These are phyloP conservation scores for Pittosporum tobira DNA, from an alignment of 129 eudicot genomes.

Conservation along the genomic window DNA sequence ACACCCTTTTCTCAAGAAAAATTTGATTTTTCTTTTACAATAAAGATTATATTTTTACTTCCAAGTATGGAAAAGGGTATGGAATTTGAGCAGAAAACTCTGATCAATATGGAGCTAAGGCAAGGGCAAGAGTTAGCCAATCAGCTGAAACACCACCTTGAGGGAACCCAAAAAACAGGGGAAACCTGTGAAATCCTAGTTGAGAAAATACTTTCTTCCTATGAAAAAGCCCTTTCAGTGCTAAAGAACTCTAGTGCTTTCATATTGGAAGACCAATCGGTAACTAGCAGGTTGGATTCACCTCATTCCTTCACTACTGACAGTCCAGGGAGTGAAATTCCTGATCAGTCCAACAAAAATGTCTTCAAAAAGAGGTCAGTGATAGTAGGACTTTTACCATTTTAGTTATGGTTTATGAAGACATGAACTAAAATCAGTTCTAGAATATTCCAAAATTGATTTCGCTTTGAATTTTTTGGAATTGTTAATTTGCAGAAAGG, in stretches of 20 bases:
- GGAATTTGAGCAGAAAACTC: slow-evolving; percentile 28
- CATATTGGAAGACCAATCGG: not conserved
- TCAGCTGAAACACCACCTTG: slow-evolving; percentile 47
- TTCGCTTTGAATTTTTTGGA: slow-evolving; percentile 1
- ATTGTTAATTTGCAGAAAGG: slow-evolving; percentile 41
- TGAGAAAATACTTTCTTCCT: slow-evolving; percentile 47
- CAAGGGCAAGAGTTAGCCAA: slow-evolving; percentile 54
- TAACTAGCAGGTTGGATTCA: not conserved
- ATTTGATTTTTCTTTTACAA: slow-evolving; percentile 1
- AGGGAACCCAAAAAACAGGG: slow-evolving; percentile 20
- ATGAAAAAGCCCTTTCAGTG: slow-evolving; percentile 45
- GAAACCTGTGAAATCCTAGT: slow-evolving; percentile 38
- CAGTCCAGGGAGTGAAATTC: slow-evolving; percentile 21
- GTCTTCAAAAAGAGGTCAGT: slow-evolving; percentile 49
- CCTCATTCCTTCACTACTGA: slow-evolving; percentile 12
- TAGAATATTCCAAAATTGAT: too few species aligned
- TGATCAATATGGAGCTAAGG: slow-evolving; percentile 44
- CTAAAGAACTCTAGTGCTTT: slow-evolving; percentile 22
- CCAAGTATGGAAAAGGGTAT: slow-evolving; percentile 14
- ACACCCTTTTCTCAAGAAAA: not conserved
- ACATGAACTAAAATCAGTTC: too few species aligned
- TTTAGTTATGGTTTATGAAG: too few species aligned
- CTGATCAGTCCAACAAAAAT: slow-evolving; percentile 24
- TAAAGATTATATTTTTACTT: not conserved
- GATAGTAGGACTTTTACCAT: not conserved